phyloP scores from a whole-genome alignment of 2,329 filamentous ascomycete genomes.

The Dissoconium aciculare region DNA sequence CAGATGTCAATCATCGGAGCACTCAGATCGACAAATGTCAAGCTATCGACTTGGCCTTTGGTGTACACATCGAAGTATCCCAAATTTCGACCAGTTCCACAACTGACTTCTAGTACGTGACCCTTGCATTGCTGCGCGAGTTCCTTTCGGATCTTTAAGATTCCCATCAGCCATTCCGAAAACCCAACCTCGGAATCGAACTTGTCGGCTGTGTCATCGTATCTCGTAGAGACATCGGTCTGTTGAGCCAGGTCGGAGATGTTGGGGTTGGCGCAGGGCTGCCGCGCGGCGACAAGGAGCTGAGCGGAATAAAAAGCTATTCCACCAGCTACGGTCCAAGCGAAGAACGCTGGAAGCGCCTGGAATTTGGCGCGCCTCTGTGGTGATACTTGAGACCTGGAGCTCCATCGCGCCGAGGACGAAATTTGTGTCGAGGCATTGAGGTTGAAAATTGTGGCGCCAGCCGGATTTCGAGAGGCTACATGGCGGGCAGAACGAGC shows the following conservation, averaged over 20 bases:
- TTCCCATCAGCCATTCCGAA: constrained; percentile 29
- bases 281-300: constrained; percentile 23
- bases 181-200: constrained; percentile 35
- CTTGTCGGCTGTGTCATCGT: constrained; percentile 30
- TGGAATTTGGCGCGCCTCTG: constrained; percentile 1
- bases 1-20: constrained; percentile 34
- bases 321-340: constrained; percentile 24
- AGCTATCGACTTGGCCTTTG: constrained; percentile 23
- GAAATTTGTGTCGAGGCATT: too few relatives aligned
- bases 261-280: constrained; percentile 13
- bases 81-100: constrained; percentile 36
- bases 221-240: constrained; percentile 31
- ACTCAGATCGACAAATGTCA: constrained; percentile 35
- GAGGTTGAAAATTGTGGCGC: too few relatives aligned
- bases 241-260: constrained; percentile 17
- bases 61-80: constrained; percentile 26
- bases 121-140: constrained; percentile 29
- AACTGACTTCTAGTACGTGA: constrained; percentile 35
- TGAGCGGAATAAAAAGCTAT: constrained; percentile 28
- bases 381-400: too few relatives aligned
- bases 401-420: too few relatives aligned
- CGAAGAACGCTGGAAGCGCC: constrained; percentile 13
- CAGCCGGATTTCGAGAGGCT: too few relatives aligned
- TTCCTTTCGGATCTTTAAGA: constrained; percentile 27
- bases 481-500: too few relatives aligned